Base-by-base conservation (phyloP, 2,329 filamentous ascomycete genomes). In the Penicillium sp. region DNA sequence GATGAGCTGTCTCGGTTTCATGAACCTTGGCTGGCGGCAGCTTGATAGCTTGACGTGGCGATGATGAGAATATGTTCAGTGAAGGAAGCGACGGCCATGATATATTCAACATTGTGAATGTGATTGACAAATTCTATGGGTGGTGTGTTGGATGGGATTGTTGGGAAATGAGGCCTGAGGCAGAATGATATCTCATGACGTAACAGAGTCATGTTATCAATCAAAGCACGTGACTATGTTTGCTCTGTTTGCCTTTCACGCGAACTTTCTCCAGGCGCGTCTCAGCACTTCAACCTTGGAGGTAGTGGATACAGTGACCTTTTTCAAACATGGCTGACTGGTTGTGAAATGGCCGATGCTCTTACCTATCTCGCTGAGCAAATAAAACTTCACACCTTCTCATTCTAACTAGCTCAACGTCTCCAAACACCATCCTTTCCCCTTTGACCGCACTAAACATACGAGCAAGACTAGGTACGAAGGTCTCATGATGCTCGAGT, bases 1-100 rank as follows among this genome's bases (percentile, higher is more conserved):
- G 91, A 8, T 86, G 82, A 45, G 86, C 81, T 5, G 87, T 88
- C 75, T 97, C 93, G 64, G 96, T 83, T 71, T 89, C 84, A 74
- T 95, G 86, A 53, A 90, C 80, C 59, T 89, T 79, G 51, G 93
- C 87, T 0, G 88, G 79, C 8, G 88, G 80, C 6, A 97, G 62
- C 43, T 79, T 69, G 57, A 79, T 69, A 3, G 62, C 56, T n/a
- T 36, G 44, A 1, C 38, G 18, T 7, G 44, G 29, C 1, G 50
- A 29, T 29, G 53, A 62, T 4, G 65, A 63, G 9, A 70, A 58
- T 5, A 69, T n/a, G n/a, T 57, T 63, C 22, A 72, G 45, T 1
- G 60, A 59, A 2, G 57, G 61, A 8, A 72, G 45, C 5, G 65
- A 65, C 4, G 65, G 63, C 39, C 63, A 52, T 2, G 60, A 56